Percentiles rank a stretch among this genome's conserved stretches.
Conservation (phyloP, 2,329 filamentous ascomycete species). For the Stachybotrys elegans region DNA sequence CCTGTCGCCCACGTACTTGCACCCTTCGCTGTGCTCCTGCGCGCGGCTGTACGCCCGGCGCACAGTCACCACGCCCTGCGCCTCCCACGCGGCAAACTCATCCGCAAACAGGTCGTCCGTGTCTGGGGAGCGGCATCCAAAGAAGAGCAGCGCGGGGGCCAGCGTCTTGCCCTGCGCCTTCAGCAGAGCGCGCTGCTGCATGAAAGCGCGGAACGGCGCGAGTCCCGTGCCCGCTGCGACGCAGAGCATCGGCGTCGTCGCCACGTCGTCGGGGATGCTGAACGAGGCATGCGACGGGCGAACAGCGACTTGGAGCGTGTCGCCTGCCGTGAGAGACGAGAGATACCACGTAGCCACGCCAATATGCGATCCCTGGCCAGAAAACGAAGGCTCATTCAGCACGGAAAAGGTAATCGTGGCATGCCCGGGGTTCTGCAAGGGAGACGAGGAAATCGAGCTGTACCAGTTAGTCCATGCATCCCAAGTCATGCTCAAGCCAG, state of each 20-base stretch:
- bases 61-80: conserved; percentile 54
- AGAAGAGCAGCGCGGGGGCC: conserved; percentile 59
- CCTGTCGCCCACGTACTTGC: conserved; percentile 34
- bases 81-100: conserved; percentile 55
- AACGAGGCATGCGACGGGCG: conserved; percentile 40
- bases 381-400: conserved; percentile 50
- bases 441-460: conserved; percentile 69
- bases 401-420: conserved; percentile 66
- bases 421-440: conserved; percentile 50
- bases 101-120: conserved; percentile 57
- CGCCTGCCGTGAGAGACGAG: conserved; percentile 36
- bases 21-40: conserved; percentile 26
- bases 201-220: conserved; percentile 58
- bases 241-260: conserved; percentile 45
- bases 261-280: conserved; percentile 40
- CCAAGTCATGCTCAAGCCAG: conserved; percentile 17
- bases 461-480: conserved; percentile 28
- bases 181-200: conserved; percentile 55
- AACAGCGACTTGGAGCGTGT: conserved; percentile 46
- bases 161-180: conserved; percentile 44
- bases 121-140: conserved; percentile 53
- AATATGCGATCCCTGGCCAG: conserved; percentile 43
- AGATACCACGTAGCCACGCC: conserved; percentile 61
- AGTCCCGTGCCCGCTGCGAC: conserved; percentile 50
- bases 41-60: conserved; percentile 51